Evolutionary conservation across 495 filamentous ascomycete species (phyloP).

Genomic region (Clohesyomyces aquaticus): DNA sequence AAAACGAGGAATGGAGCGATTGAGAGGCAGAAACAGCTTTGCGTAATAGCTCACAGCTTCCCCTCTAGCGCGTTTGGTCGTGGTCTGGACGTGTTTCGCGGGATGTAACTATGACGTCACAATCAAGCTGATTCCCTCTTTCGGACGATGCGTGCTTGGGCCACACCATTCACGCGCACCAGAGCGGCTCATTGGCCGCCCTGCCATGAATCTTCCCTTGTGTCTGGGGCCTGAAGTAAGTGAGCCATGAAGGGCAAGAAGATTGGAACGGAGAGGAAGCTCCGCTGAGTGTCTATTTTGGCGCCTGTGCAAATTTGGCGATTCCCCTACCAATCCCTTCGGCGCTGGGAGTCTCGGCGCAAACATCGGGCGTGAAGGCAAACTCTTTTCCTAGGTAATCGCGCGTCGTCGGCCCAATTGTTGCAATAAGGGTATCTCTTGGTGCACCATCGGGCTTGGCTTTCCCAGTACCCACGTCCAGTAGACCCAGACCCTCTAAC

Average conservation of each 20-base stretch:
- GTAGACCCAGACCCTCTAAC: constrained; percentile 65
- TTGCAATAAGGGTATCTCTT: constrained; percentile 58
- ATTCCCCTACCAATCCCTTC: constrained; percentile 72
- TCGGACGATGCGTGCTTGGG: neutral
- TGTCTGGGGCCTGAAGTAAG: no score
- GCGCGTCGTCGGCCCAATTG: constrained; percentile 92
- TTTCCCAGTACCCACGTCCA: constrained; percentile 56
- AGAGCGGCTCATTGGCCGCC: no score
- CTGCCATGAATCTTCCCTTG: no score
- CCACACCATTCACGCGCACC: neutral
- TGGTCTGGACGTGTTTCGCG: constrained; percentile 2
- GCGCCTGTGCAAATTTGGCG: constrained; percentile 5
- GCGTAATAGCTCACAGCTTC: no score
- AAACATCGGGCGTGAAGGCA: constrained; percentile 77
- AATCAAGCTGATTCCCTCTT: neutral
- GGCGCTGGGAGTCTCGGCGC: constrained; percentile 77
- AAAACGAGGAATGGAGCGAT: no score
- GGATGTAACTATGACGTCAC: constrained; percentile 10
- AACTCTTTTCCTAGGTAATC: constrained; percentile 70
- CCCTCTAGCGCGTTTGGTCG: neutral
- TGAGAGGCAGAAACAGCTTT: no score
- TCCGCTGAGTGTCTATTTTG: neutral
- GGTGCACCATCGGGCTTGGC: constrained; percentile 27
- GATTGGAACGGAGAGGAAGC: no score
- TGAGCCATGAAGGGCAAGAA: no score